Percentiles rank a stretch among this genome's conserved stretches.
Conservation (phyloP, 768 basidiomycete species). For the Boletus barrowsii region DNA sequence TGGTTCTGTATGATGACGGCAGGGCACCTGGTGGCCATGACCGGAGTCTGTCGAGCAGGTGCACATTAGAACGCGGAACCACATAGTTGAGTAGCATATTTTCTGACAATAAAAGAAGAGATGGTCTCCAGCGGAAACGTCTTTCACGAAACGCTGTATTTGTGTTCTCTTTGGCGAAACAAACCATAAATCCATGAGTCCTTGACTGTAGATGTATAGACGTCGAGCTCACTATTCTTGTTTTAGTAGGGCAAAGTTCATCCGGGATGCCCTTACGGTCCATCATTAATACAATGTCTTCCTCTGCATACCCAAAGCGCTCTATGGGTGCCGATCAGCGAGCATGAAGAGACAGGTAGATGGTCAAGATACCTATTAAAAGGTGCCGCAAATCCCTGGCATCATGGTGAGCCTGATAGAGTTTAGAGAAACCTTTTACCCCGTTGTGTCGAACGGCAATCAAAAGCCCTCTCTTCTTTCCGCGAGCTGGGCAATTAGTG, state of each 20-base stretch:
- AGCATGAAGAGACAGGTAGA: background rate
- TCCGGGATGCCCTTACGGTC: conserved; percentile 30
- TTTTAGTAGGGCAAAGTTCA: conserved; percentile 38
- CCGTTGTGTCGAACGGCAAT: conserved; percentile 17
- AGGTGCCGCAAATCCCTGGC: conserved; percentile 14
- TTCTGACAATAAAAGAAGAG: conserved; percentile 58
- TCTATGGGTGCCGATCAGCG: conserved; percentile 23
- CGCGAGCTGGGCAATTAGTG: background rate
- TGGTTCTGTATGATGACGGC: conserved; percentile 42
- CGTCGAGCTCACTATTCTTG: conserved; percentile 40
- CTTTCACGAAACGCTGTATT: conserved; percentile 43
- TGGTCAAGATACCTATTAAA: conserved; percentile 20
- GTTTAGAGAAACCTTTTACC: background rate
- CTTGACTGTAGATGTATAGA: background rate
- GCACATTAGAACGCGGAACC: background rate
- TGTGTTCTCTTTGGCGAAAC: conserved; percentile 35
- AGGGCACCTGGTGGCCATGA: conserved; percentile 45
- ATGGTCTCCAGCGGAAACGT: conserved; percentile 43
- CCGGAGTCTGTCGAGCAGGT: conserved; percentile 42
- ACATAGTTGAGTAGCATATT: background rate
- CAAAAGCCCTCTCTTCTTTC: conserved; percentile 22
- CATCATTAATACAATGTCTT: conserved; percentile 43
- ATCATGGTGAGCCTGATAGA: conserved; percentile 15
- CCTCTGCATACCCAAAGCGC: conserved; percentile 35
- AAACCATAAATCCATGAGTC: background rate